Evolutionary conservation across 306 rosid genomes (phyloP).

Genomic region (Leucaena leucocephala): DNA sequence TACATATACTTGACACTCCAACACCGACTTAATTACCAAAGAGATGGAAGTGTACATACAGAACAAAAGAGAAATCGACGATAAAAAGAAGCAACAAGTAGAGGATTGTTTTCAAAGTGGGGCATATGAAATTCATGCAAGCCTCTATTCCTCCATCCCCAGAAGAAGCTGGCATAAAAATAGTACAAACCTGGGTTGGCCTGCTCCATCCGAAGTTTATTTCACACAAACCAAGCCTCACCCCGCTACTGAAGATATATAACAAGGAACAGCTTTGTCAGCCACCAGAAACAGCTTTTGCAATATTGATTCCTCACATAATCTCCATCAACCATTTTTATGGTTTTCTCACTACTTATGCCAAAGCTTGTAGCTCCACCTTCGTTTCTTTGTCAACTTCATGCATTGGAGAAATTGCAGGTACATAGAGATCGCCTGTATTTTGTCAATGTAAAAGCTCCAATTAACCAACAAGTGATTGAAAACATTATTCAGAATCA

Average conservation of each 20-base stretch:
- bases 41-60: too few relatives aligned
- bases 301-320: not conserved
- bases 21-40: too few relatives aligned
- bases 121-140: slow-evolving; percentile 42
- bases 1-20: too few relatives aligned
- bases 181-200: slow-evolving; percentile 44
- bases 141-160: slow-evolving; percentile 43
- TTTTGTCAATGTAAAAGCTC: too few relatives aligned
- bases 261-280: not conserved
- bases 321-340: not conserved
- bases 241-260: slow-evolving; percentile 16
- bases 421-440: slow-evolving; percentile 13
- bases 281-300: not conserved
- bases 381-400: not conserved
- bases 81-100: slow-evolving; percentile 4
- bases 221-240: slow-evolving; percentile 32
- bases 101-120: slow-evolving; percentile 17
- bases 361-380: not conserved
- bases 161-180: slow-evolving; percentile 32
- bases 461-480: too few relatives aligned
- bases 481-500: too few relatives aligned
- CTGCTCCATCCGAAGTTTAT: slow-evolving; percentile 55
- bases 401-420: not conserved
- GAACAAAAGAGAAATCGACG: not conserved
- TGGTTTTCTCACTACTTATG: not conserved